phyloP scores from a whole-genome alignment of 1,284 basidiomycete genomes.

The Neotropicomus parvogracilis region DNA sequence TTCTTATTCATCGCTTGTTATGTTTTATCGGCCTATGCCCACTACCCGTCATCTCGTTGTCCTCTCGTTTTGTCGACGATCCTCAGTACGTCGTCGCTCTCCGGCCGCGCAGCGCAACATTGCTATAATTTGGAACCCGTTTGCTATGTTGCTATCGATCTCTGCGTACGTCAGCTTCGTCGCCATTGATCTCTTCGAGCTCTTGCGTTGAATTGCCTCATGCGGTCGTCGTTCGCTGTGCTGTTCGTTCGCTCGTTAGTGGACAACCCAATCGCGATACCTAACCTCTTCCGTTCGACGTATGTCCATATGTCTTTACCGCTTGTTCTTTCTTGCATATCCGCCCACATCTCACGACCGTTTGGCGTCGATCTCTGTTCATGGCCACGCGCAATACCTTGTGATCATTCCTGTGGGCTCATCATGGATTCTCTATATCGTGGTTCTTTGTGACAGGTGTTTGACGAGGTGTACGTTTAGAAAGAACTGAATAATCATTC shows the following conservation, averaged over 20 bases:
- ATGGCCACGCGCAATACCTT: constrained; percentile 4
- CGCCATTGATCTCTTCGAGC: constrained; percentile 18
- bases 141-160: constrained; percentile 28
- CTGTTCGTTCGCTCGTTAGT: constrained; percentile 8
- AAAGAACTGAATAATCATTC: constrained; percentile 23
- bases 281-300: constrained; percentile 9
- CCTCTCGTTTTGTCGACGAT: constrained; percentile 19
- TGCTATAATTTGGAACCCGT: constrained; percentile 15
- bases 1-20: constrained; percentile 20
- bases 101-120: constrained; percentile 14
- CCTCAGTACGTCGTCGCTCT: not conserved
- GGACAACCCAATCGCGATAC: constrained; percentile 19
- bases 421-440: constrained; percentile 15
- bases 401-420: constrained; percentile 7
- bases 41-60: constrained; percentile 4
- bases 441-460: constrained; percentile 14
- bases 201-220: constrained; percentile 11
- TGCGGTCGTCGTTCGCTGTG: constrained; percentile 13
- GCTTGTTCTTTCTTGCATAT: constrained; percentile 27
- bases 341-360: not conserved
- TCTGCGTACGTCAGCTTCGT: constrained; percentile 15
- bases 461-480: constrained; percentile 31
- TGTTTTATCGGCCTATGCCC: constrained; percentile 20
- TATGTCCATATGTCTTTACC: constrained; percentile 11
- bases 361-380: not conserved